phyloP scores from a whole-genome alignment of 1,284 basidiomycete genomes.

The Thelephora terrestris region DNA sequence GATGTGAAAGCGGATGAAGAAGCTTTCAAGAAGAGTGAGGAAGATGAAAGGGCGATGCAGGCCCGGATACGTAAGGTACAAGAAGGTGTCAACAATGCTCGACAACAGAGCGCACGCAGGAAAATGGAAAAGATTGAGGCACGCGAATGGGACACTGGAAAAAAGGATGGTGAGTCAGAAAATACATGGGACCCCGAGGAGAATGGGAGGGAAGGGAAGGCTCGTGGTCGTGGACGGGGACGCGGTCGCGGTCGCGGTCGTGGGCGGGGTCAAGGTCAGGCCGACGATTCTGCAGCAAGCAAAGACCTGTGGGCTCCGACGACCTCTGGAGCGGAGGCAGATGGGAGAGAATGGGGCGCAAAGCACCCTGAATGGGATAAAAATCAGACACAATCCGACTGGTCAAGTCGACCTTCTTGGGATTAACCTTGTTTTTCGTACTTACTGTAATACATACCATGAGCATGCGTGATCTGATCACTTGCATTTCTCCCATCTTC shows the following conservation, averaged over 20 bases:
- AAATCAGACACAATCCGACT: neutral
- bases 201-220: slow-evolving; percentile 5
- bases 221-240: slow-evolving; percentile 17
- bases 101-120: slow-evolving; percentile 64
- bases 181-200: slow-evolving; percentile 22
- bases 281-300: neutral
- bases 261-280: slow-evolving; percentile 9
- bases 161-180: slow-evolving; percentile 32
- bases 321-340: neutral
- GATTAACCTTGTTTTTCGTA: no score
- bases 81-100: slow-evolving; percentile 51
- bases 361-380: neutral
- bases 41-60: slow-evolving; percentile 43
- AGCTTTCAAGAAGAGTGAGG: slow-evolving; percentile 59
- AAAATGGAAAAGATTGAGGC: slow-evolving; percentile 69
- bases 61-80: slow-evolving; percentile 54
- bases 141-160: slow-evolving; percentile 80
- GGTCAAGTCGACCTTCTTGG: no score
- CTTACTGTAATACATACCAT: neutral
- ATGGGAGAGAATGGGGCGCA: neutral
- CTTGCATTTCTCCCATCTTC: neutral
- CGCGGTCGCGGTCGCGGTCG: slow-evolving; percentile 19
- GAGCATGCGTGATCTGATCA: neutral
- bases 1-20: slow-evolving; percentile 72
- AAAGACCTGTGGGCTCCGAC: no score